Base-by-base conservation (phyloP, 352 stramenopile species). In the Pythium brachiatum region DNA sequence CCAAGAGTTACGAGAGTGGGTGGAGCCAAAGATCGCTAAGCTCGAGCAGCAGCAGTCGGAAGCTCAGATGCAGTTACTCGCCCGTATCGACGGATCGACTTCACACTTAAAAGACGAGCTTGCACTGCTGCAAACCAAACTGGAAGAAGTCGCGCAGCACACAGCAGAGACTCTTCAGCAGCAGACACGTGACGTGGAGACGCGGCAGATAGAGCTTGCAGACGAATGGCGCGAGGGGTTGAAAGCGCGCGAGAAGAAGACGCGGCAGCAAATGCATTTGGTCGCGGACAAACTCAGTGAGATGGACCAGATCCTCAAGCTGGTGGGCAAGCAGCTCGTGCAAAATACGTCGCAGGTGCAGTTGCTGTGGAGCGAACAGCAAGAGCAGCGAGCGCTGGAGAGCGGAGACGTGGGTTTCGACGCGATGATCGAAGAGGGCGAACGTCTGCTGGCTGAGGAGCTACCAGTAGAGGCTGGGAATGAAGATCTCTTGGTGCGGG, bases 271-370 rank as follows among this genome's bases (percentile, higher is more conserved):
- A 7, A 52, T 75, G 23, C 50, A 66, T 16, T 23, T 56, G n/a
- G 36, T 85, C 16, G 65, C 34, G 15, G 68, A 78, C 15, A 82
- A 83, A 60, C 25, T 85, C n/a, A 57, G 54, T 21, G 78, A 89
- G 27, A 64, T 88, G 32, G 80, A 89, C 53, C 80, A 86, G 32
- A 77, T 88, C 57, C 47, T 87, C 38, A 78, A 87, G 41, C 70
- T 89, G 23, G 73, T 88, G 20, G 76, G 80, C 13, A 73, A 79
- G n/a, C 80, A 89, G 55, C 68, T 88, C 47, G 76, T 89, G 15
- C 74, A 86, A 58, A 86, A 83, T 57, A 86, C 75, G n/a, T 86
- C 76, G 6, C 74, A 86, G 27, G 55, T 88, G 18, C 80, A 88
- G 61, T 57, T 85, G 25, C 38, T 89, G 4, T 78, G 76, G 38